phyloP scores from a whole-genome alignment of 495 filamentous ascomycete genomes.

The Jackrogersella minutella region DNA sequence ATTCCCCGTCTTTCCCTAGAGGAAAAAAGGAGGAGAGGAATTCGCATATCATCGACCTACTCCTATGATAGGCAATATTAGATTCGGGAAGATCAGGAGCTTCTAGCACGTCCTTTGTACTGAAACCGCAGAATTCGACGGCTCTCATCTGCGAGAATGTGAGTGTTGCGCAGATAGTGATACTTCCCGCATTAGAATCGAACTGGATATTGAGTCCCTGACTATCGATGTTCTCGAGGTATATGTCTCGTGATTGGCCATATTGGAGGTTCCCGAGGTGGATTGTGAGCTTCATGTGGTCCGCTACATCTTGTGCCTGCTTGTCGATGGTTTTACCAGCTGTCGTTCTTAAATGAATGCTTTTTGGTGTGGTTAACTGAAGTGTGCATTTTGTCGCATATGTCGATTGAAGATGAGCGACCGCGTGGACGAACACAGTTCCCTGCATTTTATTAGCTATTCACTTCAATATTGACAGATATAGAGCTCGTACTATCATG shows the following conservation, averaged over 20 bases:
- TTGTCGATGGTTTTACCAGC: slow-evolving; percentile 46
- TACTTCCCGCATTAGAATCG: not conserved
- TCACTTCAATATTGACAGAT: not conserved
- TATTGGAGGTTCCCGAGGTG: slow-evolving; percentile 54
- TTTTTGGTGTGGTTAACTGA: slow-evolving; percentile 44
- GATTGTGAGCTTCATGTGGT: slow-evolving; percentile 41
- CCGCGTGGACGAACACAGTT: slow-evolving; percentile 57
- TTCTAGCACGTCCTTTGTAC: slow-evolving; percentile 15
- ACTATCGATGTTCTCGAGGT: slow-evolving; percentile 35
- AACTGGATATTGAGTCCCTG: not conserved
- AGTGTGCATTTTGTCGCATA: slow-evolving; percentile 49
- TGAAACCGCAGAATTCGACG: not conserved
- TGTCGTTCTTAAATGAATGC: slow-evolving; percentile 45
- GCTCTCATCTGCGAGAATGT: slow-evolving; percentile 40
- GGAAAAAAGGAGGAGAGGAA: slow-evolving; percentile 49
- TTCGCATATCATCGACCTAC: slow-evolving; percentile 50
- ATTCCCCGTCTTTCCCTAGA: slow-evolving; percentile 39
- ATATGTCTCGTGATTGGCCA: slow-evolving; percentile 58
- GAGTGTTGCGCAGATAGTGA: slow-evolving; percentile 42
- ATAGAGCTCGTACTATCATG: slow-evolving; percentile 51
- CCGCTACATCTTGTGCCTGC: slow-evolving; percentile 19
- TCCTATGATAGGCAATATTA: slow-evolving; percentile 52
- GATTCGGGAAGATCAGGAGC: slow-evolving; percentile 21
- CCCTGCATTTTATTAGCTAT: slow-evolving; percentile 37
- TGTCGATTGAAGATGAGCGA: slow-evolving; percentile 57